These are phyloP conservation scores for Teunomyces barrocoloradensis DNA, from an alignment of 805 yeast species.

Conservation along the genomic window DNA sequence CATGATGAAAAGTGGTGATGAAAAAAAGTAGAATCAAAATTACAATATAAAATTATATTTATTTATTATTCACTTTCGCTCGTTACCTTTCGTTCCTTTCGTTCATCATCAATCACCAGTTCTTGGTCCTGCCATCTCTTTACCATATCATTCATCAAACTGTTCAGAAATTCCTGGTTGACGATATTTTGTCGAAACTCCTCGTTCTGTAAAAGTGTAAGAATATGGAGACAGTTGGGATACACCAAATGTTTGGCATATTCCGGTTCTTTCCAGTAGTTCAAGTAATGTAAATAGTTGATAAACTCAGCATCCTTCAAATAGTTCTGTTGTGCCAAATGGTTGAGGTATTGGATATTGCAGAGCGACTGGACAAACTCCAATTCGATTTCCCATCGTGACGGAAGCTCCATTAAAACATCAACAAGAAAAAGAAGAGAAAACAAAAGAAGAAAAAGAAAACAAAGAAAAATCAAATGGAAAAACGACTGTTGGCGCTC, in stretches of 20 bases:
- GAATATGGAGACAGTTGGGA: slow-evolving; percentile 84
- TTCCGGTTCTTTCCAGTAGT: slow-evolving; percentile 79
- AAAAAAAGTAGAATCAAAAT: too few relatives aligned
- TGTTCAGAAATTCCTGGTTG: slow-evolving; percentile 55
- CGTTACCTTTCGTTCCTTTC: too few relatives aligned
- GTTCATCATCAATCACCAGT: not conserved
- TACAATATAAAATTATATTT: too few relatives aligned
- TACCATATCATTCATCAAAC: slow-evolving; percentile 73
- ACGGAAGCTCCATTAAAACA: slow-evolving; percentile 42
- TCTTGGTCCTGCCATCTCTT: slow-evolving; percentile 55
- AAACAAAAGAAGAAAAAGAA: not conserved
- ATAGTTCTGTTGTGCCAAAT: slow-evolving; percentile 79
- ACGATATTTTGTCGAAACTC: slow-evolving; percentile 55
- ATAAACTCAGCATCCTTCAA: slow-evolving; percentile 70
- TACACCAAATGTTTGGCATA: slow-evolving; percentile 71
- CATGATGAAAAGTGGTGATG: not conserved
- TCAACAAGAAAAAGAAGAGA: not conserved
- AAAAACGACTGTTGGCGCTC: slow-evolving; percentile 12
- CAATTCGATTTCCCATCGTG: slow-evolving; percentile 84
- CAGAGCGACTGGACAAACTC: slow-evolving; percentile 93
- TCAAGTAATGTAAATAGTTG: slow-evolving; percentile 73
- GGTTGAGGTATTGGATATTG: slow-evolving; percentile 83
- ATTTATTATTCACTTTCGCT: too few relatives aligned
- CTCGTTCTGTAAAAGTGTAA: slow-evolving; percentile 57
- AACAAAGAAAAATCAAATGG: not conserved